Conservation (phyloP, 2,329 filamentous ascomycete genomes). For the Beauveria pseudobassiana region DNA sequence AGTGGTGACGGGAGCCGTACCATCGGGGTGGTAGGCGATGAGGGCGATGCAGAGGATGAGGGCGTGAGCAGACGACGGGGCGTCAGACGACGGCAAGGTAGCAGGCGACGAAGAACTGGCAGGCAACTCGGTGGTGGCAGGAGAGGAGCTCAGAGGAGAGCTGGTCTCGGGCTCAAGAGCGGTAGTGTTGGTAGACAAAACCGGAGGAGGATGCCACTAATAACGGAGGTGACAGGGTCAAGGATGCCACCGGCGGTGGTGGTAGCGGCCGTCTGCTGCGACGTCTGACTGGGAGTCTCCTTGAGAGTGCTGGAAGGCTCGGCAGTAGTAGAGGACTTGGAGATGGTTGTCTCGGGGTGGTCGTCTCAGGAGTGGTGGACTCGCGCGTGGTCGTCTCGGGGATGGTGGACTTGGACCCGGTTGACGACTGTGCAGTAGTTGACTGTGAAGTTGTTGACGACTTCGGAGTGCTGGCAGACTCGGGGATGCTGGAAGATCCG, state of each 20-base stretch:
- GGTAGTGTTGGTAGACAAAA: conserved; percentile 8
- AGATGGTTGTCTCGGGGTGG: no score
- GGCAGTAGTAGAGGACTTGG: not conserved
- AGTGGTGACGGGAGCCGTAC: not conserved
- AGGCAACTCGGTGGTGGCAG: not conserved
- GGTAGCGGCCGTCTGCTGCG: conserved; percentile 12
- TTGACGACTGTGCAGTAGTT: no score
- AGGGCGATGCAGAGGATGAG: not conserved
- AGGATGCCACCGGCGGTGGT: conserved; percentile 14
- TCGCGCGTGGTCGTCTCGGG: no score
- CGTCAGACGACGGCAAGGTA: not conserved
- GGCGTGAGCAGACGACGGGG: no score
- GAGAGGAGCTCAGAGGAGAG: not conserved
- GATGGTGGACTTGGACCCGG: no score
- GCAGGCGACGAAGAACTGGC: not conserved
- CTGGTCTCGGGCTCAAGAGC: not conserved
- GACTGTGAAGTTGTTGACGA: no score
- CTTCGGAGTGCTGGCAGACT: not conserved
- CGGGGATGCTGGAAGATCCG: not conserved
- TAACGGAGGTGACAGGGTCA: conserved; percentile 18
- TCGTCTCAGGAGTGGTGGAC: no score
- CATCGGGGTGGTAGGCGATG: not conserved
- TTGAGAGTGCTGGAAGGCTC: not conserved
- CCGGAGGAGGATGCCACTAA: conserved; percentile 15
- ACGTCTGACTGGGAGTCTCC: not conserved